These are phyloP conservation scores for Rhizophlyctis rosea DNA, from an alignment of 192 early-diverging fungal species.

Conservation along the genomic window DNA sequence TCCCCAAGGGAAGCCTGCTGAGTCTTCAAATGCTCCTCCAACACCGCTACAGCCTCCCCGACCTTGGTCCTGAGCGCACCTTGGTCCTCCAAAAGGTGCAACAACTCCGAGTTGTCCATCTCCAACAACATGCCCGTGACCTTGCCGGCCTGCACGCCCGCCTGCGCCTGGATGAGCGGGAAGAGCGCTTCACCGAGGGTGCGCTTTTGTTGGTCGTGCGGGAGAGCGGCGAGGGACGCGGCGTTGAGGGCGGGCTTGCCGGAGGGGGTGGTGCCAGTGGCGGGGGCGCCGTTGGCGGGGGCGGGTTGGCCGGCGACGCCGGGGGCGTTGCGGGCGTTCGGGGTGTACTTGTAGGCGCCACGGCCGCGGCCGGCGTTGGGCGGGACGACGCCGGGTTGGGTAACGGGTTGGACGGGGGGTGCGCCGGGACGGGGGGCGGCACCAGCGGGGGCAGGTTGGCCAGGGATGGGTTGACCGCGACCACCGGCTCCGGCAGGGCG, in stretches of 20 bases:
- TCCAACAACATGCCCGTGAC: constrained; percentile 99
- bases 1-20: constrained; percentile 3
- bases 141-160: constrained; percentile 85
- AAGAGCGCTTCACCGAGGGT: constrained; percentile 95
- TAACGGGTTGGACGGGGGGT: constrained; percentile 15
- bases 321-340: constrained; percentile 48
- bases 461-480: constrained; percentile 44
- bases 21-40: constrained; percentile 61
- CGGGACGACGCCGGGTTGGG: constrained; percentile 23
- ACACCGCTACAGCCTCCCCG: constrained; percentile 79
- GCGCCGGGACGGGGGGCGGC: constrained; percentile 26
- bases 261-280: constrained; percentile 34
- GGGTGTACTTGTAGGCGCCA: constrained; percentile 47
- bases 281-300: constrained; percentile 38
- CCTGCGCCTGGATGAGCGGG: constrained; percentile 73
- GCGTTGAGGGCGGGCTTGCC: constrained; percentile 58
- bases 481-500: constrained; percentile 13
- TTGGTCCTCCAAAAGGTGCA: constrained; percentile 81
- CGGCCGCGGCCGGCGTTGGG: constrained; percentile 31
- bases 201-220: constrained; percentile 89
- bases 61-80: constrained; percentile 81
- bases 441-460: constrained; percentile 33
- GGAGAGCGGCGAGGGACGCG: constrained; percentile 75
- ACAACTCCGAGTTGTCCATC: constrained; percentile 94
- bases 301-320: constrained; percentile 13